These are phyloP conservation scores for Pythium rishiriense DNA, from an alignment of 352 stramenopile species.

Conservation along the genomic window DNA sequence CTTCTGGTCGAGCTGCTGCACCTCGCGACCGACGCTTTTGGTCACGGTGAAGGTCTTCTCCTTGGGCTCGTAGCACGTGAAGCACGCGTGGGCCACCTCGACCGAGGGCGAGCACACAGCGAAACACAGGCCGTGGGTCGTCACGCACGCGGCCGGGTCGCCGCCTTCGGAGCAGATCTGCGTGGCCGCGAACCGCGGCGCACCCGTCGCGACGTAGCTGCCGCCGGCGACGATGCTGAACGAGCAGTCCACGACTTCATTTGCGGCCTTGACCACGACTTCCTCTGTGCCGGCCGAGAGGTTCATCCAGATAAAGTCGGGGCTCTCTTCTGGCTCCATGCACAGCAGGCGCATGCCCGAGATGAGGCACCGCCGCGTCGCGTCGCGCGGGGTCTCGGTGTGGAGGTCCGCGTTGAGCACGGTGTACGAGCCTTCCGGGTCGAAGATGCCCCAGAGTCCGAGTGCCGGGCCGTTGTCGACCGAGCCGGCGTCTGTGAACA, in stretches of 20 bases:
- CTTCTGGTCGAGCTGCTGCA: conserved; percentile 69
- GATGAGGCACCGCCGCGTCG: conserved; percentile 56
- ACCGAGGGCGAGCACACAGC: conserved; percentile 81
- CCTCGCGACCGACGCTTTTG: conserved; percentile 57
- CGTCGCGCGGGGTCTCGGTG: conserved; percentile 59
- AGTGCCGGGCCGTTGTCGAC: conserved; percentile 44
- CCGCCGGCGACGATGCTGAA: conserved; percentile 55
- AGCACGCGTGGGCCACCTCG: conserved; percentile 73
- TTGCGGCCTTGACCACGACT: conserved; percentile 58
- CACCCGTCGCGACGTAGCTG: conserved; percentile 24
- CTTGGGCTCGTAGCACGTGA: conserved; percentile 83
- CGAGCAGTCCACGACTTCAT: conserved; percentile 75
- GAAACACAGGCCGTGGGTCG: conserved; percentile 67
- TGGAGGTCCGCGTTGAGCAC: conserved; percentile 72
- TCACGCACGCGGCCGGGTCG: conserved; percentile 53
- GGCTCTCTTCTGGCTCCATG: conserved; percentile 73
- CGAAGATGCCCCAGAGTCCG: conserved; percentile 80
- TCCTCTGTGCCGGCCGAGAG: conserved; percentile 62
- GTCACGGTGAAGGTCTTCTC: conserved; percentile 70
- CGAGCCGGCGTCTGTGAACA: conserved; percentile 49
- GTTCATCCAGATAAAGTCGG: conserved; percentile 81
- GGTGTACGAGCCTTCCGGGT: conserved; percentile 79
- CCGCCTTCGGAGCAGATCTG: conserved; percentile 80
- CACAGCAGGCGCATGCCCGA: conserved; percentile 70
- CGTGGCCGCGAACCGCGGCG: conserved; percentile 35